These are phyloP conservation scores for Tolypocladium capitatum DNA, from an alignment of 2,329 filamentous ascomycete species.

Conservation along the genomic window DNA sequence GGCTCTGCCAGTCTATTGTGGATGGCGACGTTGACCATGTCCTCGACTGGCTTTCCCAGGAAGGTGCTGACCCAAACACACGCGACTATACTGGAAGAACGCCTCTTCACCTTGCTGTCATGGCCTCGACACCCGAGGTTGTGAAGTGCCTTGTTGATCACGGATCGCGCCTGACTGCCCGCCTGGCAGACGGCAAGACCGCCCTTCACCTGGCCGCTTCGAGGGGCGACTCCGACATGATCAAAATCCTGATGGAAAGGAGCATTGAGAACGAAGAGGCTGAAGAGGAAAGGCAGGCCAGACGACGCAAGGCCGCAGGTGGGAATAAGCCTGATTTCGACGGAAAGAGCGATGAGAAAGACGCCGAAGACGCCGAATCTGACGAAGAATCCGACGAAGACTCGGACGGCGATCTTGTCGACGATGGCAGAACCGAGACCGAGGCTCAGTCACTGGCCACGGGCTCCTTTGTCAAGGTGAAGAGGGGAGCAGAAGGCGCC, in stretches of 20 bases:
- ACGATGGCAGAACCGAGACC: slow-evolving; percentile 34
- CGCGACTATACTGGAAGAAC: slow-evolving; percentile 69
- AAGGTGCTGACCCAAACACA: slow-evolving; percentile 56
- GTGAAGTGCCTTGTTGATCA: slow-evolving; percentile 59
- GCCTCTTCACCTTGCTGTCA: slow-evolving; percentile 64
- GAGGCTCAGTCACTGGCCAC: slow-evolving; percentile 42
- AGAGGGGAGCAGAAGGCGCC: slow-evolving; percentile 24
- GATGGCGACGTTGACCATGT: slow-evolving; percentile 59
- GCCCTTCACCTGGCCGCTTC: slow-evolving; percentile 71
- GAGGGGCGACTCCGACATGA: slow-evolving; percentile 53
- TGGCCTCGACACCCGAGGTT: slow-evolving; percentile 54
- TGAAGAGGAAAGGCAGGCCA: slow-evolving; percentile 44
- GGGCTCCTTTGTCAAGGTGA: slow-evolving; percentile 63
- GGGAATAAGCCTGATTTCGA: slow-evolving; percentile 6
- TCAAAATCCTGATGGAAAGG: slow-evolving; percentile 58
- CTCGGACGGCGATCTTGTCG: slow-evolving; percentile 33
- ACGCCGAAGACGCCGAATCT: slow-evolving; percentile 8
- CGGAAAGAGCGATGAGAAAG: slow-evolving; percentile 4
- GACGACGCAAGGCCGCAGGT: slow-evolving; percentile 25
- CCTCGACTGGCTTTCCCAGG: slow-evolving; percentile 53
- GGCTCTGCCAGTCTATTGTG: slow-evolving; percentile 70
- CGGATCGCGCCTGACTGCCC: slow-evolving; percentile 58
- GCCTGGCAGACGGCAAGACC: slow-evolving; percentile 67
- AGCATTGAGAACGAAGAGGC: slow-evolving; percentile 62
- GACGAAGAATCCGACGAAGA: slow-evolving; percentile 21